These are phyloP conservation scores for Coemansia guatemalensis DNA, from an alignment of 192 early-diverging fungal genomes.

Conservation along the genomic window DNA sequence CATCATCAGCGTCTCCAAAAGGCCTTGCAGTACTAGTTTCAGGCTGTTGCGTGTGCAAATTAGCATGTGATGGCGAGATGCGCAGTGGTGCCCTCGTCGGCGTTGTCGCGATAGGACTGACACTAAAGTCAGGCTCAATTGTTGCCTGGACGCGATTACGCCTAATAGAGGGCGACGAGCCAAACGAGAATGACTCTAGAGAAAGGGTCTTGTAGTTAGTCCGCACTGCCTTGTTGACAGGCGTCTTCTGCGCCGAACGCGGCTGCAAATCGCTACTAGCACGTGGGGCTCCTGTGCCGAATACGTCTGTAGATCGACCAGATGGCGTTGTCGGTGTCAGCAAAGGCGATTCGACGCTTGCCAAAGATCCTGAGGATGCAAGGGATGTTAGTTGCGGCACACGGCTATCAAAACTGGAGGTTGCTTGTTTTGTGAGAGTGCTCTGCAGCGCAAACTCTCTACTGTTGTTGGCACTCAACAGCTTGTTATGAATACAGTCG, in stretches of 20 bases:
- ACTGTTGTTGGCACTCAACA: slow-evolving; percentile 71
- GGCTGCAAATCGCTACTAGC: slow-evolving; percentile 4
- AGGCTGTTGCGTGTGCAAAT: background rate
- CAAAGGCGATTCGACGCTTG: background rate
- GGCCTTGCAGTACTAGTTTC: background rate
- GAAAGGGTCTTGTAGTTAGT: slow-evolving; percentile 82
- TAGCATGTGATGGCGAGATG: slow-evolving; percentile 21
- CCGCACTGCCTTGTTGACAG: slow-evolving; percentile 78
- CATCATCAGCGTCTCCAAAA: background rate
- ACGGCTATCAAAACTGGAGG: background rate
- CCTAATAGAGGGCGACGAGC: slow-evolving; percentile 27
- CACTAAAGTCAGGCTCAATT: slow-evolving; percentile 35
- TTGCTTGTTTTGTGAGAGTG: slow-evolving; percentile 10
- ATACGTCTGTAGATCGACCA: background rate
- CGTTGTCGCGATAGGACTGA: slow-evolving; percentile 14
- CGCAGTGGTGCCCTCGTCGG: slow-evolving; percentile 11
- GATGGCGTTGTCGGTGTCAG: slow-evolving; percentile 7
- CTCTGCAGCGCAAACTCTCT: slow-evolving; percentile 72
- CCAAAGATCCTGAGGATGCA: slow-evolving; percentile 4
- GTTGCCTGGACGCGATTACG: slow-evolving; percentile 35
- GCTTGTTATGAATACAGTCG: slow-evolving; percentile 64
- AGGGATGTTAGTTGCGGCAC: slow-evolving; percentile 7
- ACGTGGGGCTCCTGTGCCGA: background rate
- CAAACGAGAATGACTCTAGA: slow-evolving; percentile 62
- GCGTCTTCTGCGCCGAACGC: slow-evolving; percentile 39